Percentiles rank a stretch among this genome's conserved stretches.
These are phyloP conservation scores for Jasminum sambac DNA, from an alignment of 257 asterid genomes.

Conservation along the genomic window DNA sequence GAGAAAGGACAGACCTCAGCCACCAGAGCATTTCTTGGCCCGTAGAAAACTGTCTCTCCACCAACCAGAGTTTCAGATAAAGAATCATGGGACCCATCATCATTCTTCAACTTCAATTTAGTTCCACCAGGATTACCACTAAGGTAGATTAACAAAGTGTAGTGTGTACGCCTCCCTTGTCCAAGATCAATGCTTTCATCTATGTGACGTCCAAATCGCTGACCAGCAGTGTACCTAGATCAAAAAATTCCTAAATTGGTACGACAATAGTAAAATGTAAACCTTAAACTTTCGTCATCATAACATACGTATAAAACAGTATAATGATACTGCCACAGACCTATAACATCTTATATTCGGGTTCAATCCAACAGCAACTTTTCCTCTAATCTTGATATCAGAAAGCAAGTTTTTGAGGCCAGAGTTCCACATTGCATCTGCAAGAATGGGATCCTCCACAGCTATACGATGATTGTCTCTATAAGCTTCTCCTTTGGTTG, in stretches of 20 bases:
- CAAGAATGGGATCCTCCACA: conserved; percentile 68
- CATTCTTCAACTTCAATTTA: conserved; percentile 55
- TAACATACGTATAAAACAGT: background rate
- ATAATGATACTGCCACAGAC: conserved; percentile 44
- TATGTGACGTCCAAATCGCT: conserved; percentile 86
- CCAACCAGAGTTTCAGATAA: conserved; percentile 60
- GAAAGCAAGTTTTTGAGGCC: conserved; percentile 67
- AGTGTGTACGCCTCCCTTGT: conserved; percentile 68
- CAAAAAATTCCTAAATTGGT: background rate
- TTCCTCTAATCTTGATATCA: conserved; percentile 74
- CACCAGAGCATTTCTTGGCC: conserved; percentile 85
- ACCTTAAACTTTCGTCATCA: background rate
- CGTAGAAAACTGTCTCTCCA: conserved; percentile 95
- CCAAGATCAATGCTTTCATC: conserved; percentile 91
- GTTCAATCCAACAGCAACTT: conserved; percentile 80
- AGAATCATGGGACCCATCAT: conserved; percentile 41
- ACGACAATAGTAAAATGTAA: background rate
- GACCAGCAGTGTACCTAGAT: conserved; percentile 76
- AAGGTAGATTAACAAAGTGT: conserved; percentile 83
- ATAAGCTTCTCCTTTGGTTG: conserved; percentile 83
- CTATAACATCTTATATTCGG: conserved; percentile 85
- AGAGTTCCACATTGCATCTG: conserved; percentile 70
- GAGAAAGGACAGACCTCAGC: conserved; percentile 67
- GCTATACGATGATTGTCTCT: conserved; percentile 92
- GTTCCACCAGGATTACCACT: conserved; percentile 61